These are phyloP conservation scores for Lodderomyces oxycetoniae DNA, from an alignment of 1,139 yeast genomes.

Conservation along the genomic window DNA sequence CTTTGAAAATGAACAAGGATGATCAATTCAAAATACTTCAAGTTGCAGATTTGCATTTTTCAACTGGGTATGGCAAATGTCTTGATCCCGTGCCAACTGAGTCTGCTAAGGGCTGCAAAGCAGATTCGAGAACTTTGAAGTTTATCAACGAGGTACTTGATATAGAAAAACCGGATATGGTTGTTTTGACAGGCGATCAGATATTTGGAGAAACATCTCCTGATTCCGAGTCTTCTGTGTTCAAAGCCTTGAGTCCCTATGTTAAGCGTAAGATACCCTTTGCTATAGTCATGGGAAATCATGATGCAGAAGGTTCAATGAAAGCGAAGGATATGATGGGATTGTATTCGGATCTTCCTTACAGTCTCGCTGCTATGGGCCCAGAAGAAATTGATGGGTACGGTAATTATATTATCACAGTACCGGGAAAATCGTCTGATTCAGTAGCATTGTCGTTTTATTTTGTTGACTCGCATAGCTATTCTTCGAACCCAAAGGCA, in stretches of 20 bases:
- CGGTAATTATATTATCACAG: slow-evolving; percentile 67
- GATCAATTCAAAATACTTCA: slow-evolving; percentile 73
- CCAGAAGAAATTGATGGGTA: slow-evolving; percentile 67
- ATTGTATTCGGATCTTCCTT: slow-evolving; percentile 56
- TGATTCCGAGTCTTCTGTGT: slow-evolving; percentile 72
- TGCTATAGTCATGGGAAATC: slow-evolving; percentile 59
- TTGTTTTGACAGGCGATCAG: slow-evolving; percentile 85
- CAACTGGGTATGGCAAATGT: slow-evolving; percentile 74
- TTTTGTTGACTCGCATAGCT: slow-evolving; percentile 78
- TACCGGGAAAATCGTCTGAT: slow-evolving; percentile 38
- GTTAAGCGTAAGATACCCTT: slow-evolving; percentile 66
- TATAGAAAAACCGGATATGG: slow-evolving; percentile 71
- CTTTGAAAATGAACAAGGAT: slow-evolving; percentile 25
- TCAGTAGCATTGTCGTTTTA: slow-evolving; percentile 58
- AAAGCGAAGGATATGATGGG: slow-evolving; percentile 51
- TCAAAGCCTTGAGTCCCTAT: slow-evolving; percentile 74
- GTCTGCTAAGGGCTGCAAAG: slow-evolving; percentile 49
- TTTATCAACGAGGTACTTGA: slow-evolving; percentile 65
- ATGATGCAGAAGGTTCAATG: slow-evolving; percentile 76
- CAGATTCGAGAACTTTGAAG: slow-evolving; percentile 63
- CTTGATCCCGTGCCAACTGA: slow-evolving; percentile 59
- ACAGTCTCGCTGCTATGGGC: slow-evolving; percentile 57
- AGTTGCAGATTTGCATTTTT: slow-evolving; percentile 80
- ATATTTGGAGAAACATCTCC: slow-evolving; percentile 65
- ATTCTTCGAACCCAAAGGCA: slow-evolving; percentile 58